Conservation (phyloP, 106 monocot species). For the Xerophyta viscosa region DNA sequence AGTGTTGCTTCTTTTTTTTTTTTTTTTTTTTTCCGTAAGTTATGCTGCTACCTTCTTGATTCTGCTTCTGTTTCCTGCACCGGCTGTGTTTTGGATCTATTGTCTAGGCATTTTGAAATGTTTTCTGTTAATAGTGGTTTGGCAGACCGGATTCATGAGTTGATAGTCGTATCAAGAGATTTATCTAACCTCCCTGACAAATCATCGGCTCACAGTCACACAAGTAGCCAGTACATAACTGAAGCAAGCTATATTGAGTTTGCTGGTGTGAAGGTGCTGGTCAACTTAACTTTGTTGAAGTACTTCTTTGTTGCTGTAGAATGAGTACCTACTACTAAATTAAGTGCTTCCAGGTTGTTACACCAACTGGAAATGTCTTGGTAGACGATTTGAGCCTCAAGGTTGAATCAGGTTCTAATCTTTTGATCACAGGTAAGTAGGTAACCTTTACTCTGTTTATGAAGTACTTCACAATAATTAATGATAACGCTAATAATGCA, state of each 20-base stretch:
- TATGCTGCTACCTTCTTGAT: too few relatives aligned
- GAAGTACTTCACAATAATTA: too few relatives aligned
- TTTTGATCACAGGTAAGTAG: conserved; percentile 84
- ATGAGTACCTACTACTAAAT: neutral
- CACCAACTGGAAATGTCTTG: conserved; percentile 85
- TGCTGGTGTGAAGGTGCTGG: conserved; percentile 68
- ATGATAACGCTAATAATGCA: too few relatives aligned
- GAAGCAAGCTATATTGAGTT: conserved; percentile 96
- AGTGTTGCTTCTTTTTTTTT: too few relatives aligned
- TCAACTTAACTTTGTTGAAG: too few relatives aligned
- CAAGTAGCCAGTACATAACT: conserved; percentile 56
- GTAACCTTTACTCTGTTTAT: neutral
- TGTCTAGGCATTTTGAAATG: neutral
- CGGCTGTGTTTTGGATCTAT: too few relatives aligned
- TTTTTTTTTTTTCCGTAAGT: too few relatives aligned
- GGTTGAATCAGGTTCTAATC: conserved; percentile 92
- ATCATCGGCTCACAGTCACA: conserved; percentile 31
- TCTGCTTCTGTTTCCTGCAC: too few relatives aligned
- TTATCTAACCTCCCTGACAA: conserved; percentile 47
- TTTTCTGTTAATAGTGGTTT: conserved; percentile 72
- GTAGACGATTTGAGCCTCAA: conserved; percentile 79
- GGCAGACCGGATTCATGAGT: conserved; percentile 93
- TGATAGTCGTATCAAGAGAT: conserved; percentile 72
- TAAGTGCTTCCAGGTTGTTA: conserved; percentile 71
- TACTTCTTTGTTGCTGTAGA: too few relatives aligned